Evolutionary conservation across 2,329 filamentous ascomycete genomes (phyloP), one percentile per base, ranked within the genome.

Genomic region (Penicillium sp.): DNA sequence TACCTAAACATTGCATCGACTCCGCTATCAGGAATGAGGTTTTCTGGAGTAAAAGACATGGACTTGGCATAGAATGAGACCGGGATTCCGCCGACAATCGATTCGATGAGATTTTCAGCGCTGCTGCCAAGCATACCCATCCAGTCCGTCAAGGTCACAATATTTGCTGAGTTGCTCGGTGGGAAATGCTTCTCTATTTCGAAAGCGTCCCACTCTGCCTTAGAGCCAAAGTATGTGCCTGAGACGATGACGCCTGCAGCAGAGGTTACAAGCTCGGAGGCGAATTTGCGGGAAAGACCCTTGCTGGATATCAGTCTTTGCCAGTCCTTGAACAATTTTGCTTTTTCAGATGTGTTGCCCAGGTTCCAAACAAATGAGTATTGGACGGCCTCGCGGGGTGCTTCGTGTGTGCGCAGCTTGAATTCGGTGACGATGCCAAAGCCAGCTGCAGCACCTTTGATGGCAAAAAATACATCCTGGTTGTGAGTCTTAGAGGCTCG

Each of bases 171-270:
- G 28, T 62, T 54, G 9, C 47, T 50, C 18, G 54, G 42, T 1
- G 66, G 65, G 15, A 73, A 69, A 7, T 56, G 45, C 6, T 61
- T 53, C 38, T 68, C 62, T 1, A 67, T 42, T 23, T 64, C 56
- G 1, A 73, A 56, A 2, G 74, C 75, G 3, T 79, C 62, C 60
- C 78, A 87, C 62, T 87, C 83, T 0, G 71, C 74, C 42, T 79
- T 69, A 0, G 80, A 80, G 9, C 85, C 85, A 61, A 84, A 86
- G 60, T 82, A 87, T 0, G 80, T 84, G 2, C 81, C 84, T 0
- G 80, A 81, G 57, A 87, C 80, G 52, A 84, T 64, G 49, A 77
- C 77, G 1, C 82, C 82, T 0, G 80, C 67, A 21, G 80, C 77
- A 31, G 81, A 74, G 42, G 83, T 71, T 31, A 83, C 74, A 48